Evolutionary conservation across 805 yeast genomes (phyloP).

Genomic region (Cephaloascus fragrans): DNA sequence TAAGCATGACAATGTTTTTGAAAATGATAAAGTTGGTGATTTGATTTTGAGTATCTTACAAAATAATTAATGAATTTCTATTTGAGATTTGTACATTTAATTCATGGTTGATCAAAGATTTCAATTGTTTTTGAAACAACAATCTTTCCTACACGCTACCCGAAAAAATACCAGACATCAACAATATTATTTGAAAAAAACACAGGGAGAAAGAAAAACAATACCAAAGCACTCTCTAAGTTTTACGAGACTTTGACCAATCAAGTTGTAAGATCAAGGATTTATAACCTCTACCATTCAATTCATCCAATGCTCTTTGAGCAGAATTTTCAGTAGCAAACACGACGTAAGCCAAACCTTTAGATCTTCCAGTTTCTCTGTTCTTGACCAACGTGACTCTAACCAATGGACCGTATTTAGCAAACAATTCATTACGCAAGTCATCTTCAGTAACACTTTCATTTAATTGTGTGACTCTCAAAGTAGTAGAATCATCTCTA

Average conservation of each 20-base stretch:
- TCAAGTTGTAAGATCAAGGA: slow-evolving; percentile 68
- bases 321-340: slow-evolving; percentile 63
- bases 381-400: slow-evolving; percentile 82
- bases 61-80: not conserved
- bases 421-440: slow-evolving; percentile 62
- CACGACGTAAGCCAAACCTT: slow-evolving; percentile 93
- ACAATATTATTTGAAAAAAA: not conserved
- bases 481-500: slow-evolving; percentile 80
- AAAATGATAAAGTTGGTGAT: not conserved
- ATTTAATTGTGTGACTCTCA: slow-evolving; percentile 87
- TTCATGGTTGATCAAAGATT: not conserved
- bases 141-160: too few relatives aligned
- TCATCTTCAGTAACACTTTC: slow-evolving; percentile 75
- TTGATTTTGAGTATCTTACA: not conserved
- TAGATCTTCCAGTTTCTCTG: slow-evolving; percentile 87
- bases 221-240: too few relatives aligned
- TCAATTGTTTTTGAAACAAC: not conserved
- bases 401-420: slow-evolving; percentile 53
- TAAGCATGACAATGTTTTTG: not conserved
- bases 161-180: too few relatives aligned
- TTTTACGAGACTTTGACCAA: slow-evolving; percentile 37
- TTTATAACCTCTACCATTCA: slow-evolving; percentile 90
- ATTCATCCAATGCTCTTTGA: slow-evolving; percentile 59
- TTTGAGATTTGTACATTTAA: not conserved
- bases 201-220: not conserved